These are phyloP conservation scores for Candida saitoana DNA, from an alignment of 805 yeast genomes.

Conservation along the genomic window DNA sequence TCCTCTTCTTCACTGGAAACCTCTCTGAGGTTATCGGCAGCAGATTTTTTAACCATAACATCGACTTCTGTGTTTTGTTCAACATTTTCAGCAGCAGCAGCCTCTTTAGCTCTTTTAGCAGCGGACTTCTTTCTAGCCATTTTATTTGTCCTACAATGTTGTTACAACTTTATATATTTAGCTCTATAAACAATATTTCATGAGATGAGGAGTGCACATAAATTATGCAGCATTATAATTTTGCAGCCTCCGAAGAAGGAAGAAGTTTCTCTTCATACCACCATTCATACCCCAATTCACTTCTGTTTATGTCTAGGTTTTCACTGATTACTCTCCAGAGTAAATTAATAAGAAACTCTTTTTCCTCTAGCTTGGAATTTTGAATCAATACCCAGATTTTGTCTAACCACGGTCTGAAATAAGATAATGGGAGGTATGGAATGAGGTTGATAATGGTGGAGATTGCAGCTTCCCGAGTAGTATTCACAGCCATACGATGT, in stretches of 20 bases:
- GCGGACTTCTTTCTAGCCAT: slow-evolving; percentile 92
- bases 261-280: slow-evolving; percentile 47
- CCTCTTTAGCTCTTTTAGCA: slow-evolving; percentile 61
- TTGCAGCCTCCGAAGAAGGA: slow-evolving; percentile 2
- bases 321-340: slow-evolving; percentile 57
- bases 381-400: slow-evolving; percentile 34
- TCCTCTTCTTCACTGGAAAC: slow-evolving; percentile 17
- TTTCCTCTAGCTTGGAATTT: slow-evolving; percentile 35
- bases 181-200: background rate
- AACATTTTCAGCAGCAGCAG: slow-evolving; percentile 25
- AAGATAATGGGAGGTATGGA: slow-evolving; percentile 46
- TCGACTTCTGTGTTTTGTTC: background rate
- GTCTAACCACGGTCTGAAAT: slow-evolving; percentile 45
- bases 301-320: slow-evolving; percentile 53
- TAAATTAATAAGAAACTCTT: slow-evolving; percentile 30
- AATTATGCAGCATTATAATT: background rate
- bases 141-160: background rate
- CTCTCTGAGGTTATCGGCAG: slow-evolving; percentile 10
- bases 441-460: slow-evolving; percentile 46
- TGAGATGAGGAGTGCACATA: slow-evolving; percentile 3
- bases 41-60: background rate
- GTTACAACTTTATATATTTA: background rate
- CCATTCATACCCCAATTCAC: slow-evolving; percentile 55
- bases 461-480: slow-evolving; percentile 47
- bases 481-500: slow-evolving; percentile 28